A percentile compares a stretch with the other conserved stretches of the same genome.
Evolutionary conservation across 768 basidiomycete species (phyloP).

Genomic region (Tricholoma bakamatsutake): DNA sequence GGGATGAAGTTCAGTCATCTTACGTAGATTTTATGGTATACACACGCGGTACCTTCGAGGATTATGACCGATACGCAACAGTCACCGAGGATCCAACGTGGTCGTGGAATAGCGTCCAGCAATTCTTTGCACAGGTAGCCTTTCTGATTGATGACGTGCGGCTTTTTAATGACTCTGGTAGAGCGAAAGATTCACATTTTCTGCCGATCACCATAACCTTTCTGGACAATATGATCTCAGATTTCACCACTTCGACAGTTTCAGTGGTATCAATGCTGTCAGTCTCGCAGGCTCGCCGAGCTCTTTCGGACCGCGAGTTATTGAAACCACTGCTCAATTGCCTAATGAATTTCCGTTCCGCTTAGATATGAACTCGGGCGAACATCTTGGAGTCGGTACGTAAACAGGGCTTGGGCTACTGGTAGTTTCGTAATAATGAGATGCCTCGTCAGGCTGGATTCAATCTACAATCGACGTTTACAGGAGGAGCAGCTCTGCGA

Average conservation of each 20-base stretch:
- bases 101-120: constrained; percentile 19
- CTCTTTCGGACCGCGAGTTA: constrained; percentile 16
- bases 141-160: too few species aligned
- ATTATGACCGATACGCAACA: constrained; percentile 23
- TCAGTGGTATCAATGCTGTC: constrained; percentile 17
- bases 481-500: too few species aligned
- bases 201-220: constrained; percentile 21
- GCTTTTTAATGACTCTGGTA: not conserved
- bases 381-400: constrained; percentile 13
- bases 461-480: too few species aligned
- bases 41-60: constrained; percentile 24
- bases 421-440: too few species aligned
- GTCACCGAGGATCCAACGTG: constrained; percentile 24
- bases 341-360: constrained; percentile 7
- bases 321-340: constrained; percentile 18
- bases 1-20: not conserved
- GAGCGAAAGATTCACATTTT: constrained; percentile 14
- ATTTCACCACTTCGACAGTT: constrained; percentile 19
- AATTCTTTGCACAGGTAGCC: too few species aligned
- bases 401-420: not conserved
- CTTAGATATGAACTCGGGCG: constrained; percentile 9
- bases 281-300: constrained; percentile 15
- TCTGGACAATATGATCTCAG: constrained; percentile 14
- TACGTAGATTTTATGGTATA: constrained; percentile 14
- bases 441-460: too few species aligned